These are phyloP conservation scores for Phytophthora fragariaefolia DNA, from an alignment of 352 stramenopile genomes.

Conservation along the genomic window DNA sequence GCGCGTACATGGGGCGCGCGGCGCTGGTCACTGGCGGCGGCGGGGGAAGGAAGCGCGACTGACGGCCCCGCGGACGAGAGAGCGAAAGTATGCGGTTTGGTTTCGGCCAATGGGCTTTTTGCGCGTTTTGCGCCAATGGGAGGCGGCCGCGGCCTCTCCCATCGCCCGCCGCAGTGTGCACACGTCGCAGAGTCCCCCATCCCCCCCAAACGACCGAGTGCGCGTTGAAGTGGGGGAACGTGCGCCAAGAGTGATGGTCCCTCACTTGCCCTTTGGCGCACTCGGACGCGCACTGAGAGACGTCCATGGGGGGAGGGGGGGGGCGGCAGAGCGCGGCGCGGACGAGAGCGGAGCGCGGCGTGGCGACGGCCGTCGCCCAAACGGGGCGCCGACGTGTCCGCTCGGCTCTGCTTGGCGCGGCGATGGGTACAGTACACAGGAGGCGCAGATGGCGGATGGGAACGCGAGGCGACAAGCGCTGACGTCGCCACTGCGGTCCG, in stretches of 20 bases:
- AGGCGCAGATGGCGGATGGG: constrained; percentile 18
- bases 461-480: constrained; percentile 20
- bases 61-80: constrained; percentile 8
- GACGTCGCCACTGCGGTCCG: constrained; percentile 11
- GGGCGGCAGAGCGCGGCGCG: too few species aligned
- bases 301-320: too few species aligned
- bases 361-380: constrained; percentile 25
- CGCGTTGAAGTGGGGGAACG: too few species aligned
- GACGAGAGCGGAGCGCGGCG: constrained; percentile 23
- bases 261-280: too few species aligned
- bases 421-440: constrained; percentile 11
- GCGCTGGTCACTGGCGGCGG: too few species aligned
- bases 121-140: not conserved
- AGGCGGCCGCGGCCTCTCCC: not conserved
- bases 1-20: constrained; percentile 26
- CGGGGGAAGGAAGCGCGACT: constrained; percentile 28
- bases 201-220: too few species aligned
- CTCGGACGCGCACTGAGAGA: too few species aligned
- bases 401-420: not conserved
- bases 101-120: not conserved
- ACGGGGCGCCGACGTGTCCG: constrained; percentile 4
- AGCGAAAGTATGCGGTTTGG: constrained; percentile 29
- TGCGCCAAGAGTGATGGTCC: too few species aligned
- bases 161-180: not conserved
- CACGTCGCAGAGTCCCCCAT: constrained; percentile 37